Evolutionary conservation across 1,139 yeast genomes (phyloP).

Genomic region (Saccharomycopsis phalli): DNA sequence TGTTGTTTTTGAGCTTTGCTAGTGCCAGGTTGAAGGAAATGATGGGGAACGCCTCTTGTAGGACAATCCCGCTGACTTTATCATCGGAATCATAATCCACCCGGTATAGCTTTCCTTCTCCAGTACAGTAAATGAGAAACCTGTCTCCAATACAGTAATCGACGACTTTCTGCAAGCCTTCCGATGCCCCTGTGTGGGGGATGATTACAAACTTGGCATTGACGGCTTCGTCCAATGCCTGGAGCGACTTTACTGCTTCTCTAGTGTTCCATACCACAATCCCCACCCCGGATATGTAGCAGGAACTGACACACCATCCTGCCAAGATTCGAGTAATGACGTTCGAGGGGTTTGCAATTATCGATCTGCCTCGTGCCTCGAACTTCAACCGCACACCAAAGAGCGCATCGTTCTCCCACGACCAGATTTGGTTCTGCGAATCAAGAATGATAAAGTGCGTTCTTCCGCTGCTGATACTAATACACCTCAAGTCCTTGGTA

Average conservation of each 20-base stretch:
- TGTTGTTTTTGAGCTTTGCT: conserved; percentile 18
- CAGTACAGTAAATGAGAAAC: conserved; percentile 41
- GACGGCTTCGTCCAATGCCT: conserved; percentile 22
- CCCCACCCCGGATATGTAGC: conserved; percentile 43
- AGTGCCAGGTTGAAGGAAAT: conserved; percentile 22
- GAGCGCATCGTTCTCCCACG: conserved; percentile 50
- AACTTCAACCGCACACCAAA: conserved; percentile 44
- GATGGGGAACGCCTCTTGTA: conserved; percentile 14
- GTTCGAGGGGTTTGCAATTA: conserved; percentile 14
- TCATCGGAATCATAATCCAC: conserved; percentile 29
- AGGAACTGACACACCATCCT: conserved; percentile 63
- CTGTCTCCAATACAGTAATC: conserved; percentile 54
- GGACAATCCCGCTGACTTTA: conserved; percentile 5
- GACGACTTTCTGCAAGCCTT: conserved; percentile 31
- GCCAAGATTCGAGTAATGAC: conserved; percentile 43
- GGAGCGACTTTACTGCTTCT: conserved; percentile 27
- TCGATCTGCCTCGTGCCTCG: conserved; percentile 19
- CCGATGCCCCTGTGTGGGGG: conserved; percentile 31
- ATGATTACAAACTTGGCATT: conserved; percentile 36
- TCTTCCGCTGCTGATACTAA: conserved; percentile 55
- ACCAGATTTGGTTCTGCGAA: conserved; percentile 40
- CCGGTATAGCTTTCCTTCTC: conserved; percentile 37
- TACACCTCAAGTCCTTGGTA: conserved; percentile 29
- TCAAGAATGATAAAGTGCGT: conserved; percentile 59
- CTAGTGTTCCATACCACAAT: conserved; percentile 53